Percentiles rank a stretch among this genome's conserved stretches.
phyloP scores from a whole-genome alignment of 2,329 filamentous ascomycete species.

The Stachybotrys elegans region DNA sequence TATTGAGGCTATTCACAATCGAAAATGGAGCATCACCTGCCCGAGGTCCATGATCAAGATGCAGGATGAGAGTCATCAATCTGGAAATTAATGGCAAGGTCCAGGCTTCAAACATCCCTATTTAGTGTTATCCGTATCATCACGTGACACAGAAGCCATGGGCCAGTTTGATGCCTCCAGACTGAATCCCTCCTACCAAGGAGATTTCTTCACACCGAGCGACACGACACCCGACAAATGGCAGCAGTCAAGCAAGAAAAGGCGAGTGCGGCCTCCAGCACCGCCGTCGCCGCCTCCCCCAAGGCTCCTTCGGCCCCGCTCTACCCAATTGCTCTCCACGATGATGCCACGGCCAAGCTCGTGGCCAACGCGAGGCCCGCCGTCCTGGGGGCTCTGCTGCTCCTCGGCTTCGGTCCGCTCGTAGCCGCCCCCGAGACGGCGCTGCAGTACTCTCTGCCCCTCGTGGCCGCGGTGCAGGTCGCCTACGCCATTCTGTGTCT shows the following conservation, averaged over 20 bases:
- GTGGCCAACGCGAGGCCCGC: constrained; percentile 65
- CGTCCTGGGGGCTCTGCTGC: constrained; percentile 60
- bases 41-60: too few species aligned
- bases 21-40: too few species aligned
- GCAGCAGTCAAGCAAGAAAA: constrained; percentile 1
- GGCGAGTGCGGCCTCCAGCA: constrained; percentile 19
- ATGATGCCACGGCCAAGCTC: constrained; percentile 33
- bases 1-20: too few species aligned
- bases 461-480: constrained; percentile 60
- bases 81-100: too few species aligned
- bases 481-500: constrained; percentile 59
- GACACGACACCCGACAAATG: not conserved
- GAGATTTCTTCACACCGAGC: too few species aligned
- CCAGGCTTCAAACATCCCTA: too few species aligned
- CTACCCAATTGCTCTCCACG: constrained; percentile 31
- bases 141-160: too few species aligned
- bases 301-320: constrained; percentile 25
- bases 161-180: not conserved
- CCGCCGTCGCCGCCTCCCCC: constrained; percentile 28
- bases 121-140: too few species aligned
- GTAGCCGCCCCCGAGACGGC: constrained; percentile 65
- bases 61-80: too few species aligned
- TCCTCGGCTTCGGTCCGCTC: constrained; percentile 58
- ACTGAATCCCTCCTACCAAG: not conserved
- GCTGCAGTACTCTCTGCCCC: constrained; percentile 55